These are phyloP conservation scores for Hypoxylon sp. DNA, from an alignment of 2,329 filamentous ascomycete genomes.

Conservation along the genomic window DNA sequence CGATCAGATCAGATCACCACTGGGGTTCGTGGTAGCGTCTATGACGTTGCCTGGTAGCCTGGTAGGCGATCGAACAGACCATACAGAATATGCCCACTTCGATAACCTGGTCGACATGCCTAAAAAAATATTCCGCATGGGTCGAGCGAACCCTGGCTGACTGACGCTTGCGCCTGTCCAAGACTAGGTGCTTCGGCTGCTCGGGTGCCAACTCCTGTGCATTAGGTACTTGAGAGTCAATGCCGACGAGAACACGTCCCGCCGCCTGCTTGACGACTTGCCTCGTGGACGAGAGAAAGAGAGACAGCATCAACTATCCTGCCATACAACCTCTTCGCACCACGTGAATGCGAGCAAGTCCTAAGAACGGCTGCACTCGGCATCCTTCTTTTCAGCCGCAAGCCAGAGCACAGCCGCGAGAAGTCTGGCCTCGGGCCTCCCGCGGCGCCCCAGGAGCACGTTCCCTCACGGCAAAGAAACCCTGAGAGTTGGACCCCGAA, in stretches of 20 bases:
- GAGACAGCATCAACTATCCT: background rate
- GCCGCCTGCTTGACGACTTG: background rate
- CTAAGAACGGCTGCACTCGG: background rate
- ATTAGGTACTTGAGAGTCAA: background rate
- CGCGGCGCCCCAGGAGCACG: background rate
- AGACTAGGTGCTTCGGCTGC: background rate
- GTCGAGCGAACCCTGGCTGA: background rate
- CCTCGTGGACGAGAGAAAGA: background rate
- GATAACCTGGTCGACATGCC: background rate
- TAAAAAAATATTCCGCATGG: background rate
- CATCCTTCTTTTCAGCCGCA: background rate
- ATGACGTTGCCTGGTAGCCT: constrained; percentile 11
- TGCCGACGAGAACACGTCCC: background rate
- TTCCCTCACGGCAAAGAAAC: constrained; percentile 10
- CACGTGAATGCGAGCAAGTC: background rate
- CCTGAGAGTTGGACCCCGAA: constrained; percentile 7
- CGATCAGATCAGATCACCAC: constrained; percentile 18
- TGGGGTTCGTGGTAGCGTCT: background rate
- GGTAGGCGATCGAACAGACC: constrained; percentile 2
- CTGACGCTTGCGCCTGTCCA: background rate
- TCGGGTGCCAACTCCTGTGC: background rate
- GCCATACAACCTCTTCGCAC: background rate
- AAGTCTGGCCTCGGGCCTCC: background rate
- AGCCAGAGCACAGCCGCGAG: background rate
- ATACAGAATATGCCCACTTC: background rate